Evolutionary conservation across 306 rosid genomes (phyloP), one percentile per base, ranked within the genome.

Genomic region (Cucurbita ficifolia): DNA sequence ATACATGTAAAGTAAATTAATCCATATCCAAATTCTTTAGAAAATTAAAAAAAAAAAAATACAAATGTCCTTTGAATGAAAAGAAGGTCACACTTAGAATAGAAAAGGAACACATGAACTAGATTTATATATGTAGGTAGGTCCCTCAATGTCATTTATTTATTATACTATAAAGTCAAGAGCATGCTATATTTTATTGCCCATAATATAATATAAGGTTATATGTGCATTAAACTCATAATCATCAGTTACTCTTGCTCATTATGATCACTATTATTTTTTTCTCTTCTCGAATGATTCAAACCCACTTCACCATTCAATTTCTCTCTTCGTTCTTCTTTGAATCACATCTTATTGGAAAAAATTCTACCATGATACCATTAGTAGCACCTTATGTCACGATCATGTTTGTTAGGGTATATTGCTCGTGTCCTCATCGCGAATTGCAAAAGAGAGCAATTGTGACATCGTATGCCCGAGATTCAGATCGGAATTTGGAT

Each of bases 131-230:
- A 50, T 21, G 54, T 63, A 33, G 51, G 2, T 67, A 45, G 70
- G 29, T 62, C 70, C 45, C 33, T 39, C 33, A 40, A 40, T 40
- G 50, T 9, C 56, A 45, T 21, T 68, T 68, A 48, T 45, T 45
- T 45, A 68, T 68, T 13, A 46, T 68, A 14, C 42, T 22, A 68
- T 68, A 68, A 68, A 68, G 73, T 69, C 73, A 69, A 69, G 73
- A 46, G 73, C 38, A 24, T 69, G 57, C 4, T 48, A 22, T 69
- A 21, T 68, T 24, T 14, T 45, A 46, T 12, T 43, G 39, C 52
- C 54, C 33, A 13, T 42, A 18, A 10, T 67, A 21, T 54, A 16
- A 53, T 16, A 13, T 60, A 61, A 61, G 6, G 3, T 43, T 21
- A 65, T 42, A 18, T 14, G 3, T 69, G 21, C 29, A 42, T 69